These are phyloP conservation scores for Solanum pimpinellifolium DNA, from an alignment of 257 asterid genomes.

Conservation along the genomic window DNA sequence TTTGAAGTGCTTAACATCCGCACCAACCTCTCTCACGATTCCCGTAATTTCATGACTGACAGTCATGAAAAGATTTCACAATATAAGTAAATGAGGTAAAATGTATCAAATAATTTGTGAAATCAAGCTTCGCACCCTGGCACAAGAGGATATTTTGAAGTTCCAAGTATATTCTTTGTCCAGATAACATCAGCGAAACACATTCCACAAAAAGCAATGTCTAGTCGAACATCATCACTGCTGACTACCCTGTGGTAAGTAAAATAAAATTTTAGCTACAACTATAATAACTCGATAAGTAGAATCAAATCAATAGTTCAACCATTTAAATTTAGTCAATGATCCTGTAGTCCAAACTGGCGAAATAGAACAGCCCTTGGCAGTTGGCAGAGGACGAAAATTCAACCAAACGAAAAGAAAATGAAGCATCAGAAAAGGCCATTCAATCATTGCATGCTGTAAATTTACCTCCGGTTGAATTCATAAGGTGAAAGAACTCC, in stretches of 20 bases:
- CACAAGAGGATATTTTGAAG: conserved; percentile 75
- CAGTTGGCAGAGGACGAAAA: not conserved
- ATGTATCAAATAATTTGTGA: not conserved
- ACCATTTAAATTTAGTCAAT: not conserved
- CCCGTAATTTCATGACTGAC: conserved; percentile 87
- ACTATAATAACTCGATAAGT: not conserved
- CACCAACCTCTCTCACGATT: conserved; percentile 53
- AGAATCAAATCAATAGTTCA: not conserved
- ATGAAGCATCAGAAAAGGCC: not conserved
- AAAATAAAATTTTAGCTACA: not conserved
- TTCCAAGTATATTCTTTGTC: conserved; percentile 49
- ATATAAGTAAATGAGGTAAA: not conserved
- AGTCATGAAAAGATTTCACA: not conserved
- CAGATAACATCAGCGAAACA: conserved; percentile 83
- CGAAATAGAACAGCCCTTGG: not conserved
- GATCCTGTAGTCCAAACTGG: not conserved
- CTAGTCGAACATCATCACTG: conserved; percentile 53
- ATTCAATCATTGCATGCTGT: not conserved
- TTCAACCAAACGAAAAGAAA: not conserved
- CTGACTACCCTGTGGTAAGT: conserved; percentile 45
- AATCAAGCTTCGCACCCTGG: conserved; percentile 59
- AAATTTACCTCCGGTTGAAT: conserved; percentile 58
- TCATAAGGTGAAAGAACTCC: conserved; percentile 71
- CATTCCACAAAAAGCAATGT: conserved; percentile 62
- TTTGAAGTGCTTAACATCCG: conserved; percentile 46